Percentiles rank a stretch among this genome's conserved stretches.
Conservation (phyloP, 805 yeast genomes). For the Starmerella sirachaensis region DNA sequence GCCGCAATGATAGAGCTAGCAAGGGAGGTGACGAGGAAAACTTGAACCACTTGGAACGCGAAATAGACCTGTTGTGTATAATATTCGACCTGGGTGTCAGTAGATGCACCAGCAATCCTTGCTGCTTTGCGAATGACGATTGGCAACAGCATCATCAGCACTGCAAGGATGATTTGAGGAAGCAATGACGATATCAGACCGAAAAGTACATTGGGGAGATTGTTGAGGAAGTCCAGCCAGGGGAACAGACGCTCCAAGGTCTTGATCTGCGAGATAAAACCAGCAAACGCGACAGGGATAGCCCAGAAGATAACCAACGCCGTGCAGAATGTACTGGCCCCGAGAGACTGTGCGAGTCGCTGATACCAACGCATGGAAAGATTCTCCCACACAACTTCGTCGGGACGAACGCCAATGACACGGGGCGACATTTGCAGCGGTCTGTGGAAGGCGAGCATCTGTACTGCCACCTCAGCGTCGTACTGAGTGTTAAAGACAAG, state of each 20-base stretch:
- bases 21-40: slow-evolving; percentile 70
- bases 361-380: slow-evolving; percentile 44
- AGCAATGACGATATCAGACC: slow-evolving; percentile 82
- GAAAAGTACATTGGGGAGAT: slow-evolving; percentile 54
- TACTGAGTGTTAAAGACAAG: slow-evolving; percentile 72
- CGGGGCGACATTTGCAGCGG: slow-evolving; percentile 37
- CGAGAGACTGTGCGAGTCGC: slow-evolving; percentile 44
- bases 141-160: slow-evolving; percentile 80
- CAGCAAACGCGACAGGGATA: slow-evolving; percentile 95
- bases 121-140: slow-evolving; percentile 71
- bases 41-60: slow-evolving; percentile 84
- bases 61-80: slow-evolving; percentile 83
- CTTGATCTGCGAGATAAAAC: slow-evolving; percentile 75
- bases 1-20: slow-evolving; percentile 75
- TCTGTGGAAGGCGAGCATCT: slow-evolving; percentile 44
- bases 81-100: slow-evolving; percentile 59
- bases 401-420: slow-evolving; percentile 59
- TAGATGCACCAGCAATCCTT: slow-evolving; percentile 55
- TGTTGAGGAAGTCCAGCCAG: slow-evolving; percentile 63
- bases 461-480: slow-evolving; percentile 81
- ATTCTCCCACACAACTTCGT: slow-evolving; percentile 77
- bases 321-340: slow-evolving; percentile 48
- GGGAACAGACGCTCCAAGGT: slow-evolving; percentile 37
- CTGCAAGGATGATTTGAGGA: slow-evolving; percentile 69
- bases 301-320: slow-evolving; percentile 83